These are phyloP conservation scores for Leccinum variicolor DNA, from an alignment of 768 basidiomycete genomes.

Conservation along the genomic window DNA sequence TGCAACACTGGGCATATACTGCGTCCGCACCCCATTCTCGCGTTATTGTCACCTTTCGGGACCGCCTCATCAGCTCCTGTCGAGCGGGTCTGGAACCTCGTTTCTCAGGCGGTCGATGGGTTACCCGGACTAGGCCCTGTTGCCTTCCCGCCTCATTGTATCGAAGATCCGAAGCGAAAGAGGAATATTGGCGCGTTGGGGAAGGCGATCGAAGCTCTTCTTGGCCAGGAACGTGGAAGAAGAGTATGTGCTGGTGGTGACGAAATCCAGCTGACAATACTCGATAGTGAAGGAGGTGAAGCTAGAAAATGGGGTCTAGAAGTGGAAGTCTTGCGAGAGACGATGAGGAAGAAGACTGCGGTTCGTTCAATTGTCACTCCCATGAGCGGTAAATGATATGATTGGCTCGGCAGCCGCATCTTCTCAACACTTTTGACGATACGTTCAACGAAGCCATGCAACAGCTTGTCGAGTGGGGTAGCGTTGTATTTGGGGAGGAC, in stretches of 20 bases:
- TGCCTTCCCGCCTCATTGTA: conserved; percentile 70
- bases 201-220: conserved; percentile 61
- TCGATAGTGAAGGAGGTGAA: conserved; percentile 58
- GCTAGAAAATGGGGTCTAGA: conserved; percentile 77
- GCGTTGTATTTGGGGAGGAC: conserved; percentile 64
- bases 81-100: conserved; percentile 43
- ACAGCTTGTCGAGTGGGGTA: conserved; percentile 71
- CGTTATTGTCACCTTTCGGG: conserved; percentile 39
- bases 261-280: conserved; percentile 16
- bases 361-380: conserved; percentile 35
- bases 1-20: conserved; percentile 71
- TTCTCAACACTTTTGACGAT: conserved; percentile 61
- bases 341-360: conserved; percentile 54
- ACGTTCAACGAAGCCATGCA: conserved; percentile 78
- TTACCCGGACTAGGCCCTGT: conserved; percentile 75
- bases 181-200: conserved; percentile 71
- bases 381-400: conserved; percentile 15
- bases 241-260: conserved; percentile 60
- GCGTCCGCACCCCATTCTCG: conserved; percentile 57
- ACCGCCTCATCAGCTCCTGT: conserved; percentile 36
- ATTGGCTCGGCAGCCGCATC: conserved; percentile 43
- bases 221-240: conserved; percentile 61
- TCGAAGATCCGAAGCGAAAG: conserved; percentile 75
- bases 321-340: conserved; percentile 52
- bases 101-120: conserved; percentile 56